These are phyloP conservation scores for Penicillium sumatraense DNA, from an alignment of 2,329 filamentous ascomycete species.

Conservation along the genomic window DNA sequence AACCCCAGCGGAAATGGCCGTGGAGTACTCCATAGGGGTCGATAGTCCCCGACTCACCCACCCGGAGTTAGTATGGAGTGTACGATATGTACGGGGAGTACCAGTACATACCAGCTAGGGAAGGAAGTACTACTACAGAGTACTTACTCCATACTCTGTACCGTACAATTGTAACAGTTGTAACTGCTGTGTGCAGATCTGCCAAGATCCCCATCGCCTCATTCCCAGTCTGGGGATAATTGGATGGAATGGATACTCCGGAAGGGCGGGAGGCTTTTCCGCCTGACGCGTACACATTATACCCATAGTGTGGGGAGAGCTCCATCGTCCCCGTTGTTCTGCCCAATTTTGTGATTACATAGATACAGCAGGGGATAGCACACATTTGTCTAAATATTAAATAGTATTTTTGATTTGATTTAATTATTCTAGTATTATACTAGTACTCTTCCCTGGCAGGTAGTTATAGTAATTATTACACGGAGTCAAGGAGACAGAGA, in stretches of 20 bases:
- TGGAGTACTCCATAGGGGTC: not conserved
- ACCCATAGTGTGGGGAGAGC: not conserved
- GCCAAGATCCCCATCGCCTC: conserved; percentile 1
- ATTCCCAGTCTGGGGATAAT: not conserved
- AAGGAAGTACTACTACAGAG: not conserved
- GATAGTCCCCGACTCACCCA: no score
- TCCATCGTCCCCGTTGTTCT: not conserved
- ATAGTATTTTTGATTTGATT: no score
- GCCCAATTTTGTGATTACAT: not conserved
- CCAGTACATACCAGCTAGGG: not conserved
- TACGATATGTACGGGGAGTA: no score
- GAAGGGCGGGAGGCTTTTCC: not conserved
- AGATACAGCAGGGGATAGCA: no score
- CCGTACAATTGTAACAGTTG: no score
- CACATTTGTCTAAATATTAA: no score
- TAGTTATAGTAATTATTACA: no score
- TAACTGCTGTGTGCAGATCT: no score
- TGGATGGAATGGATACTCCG: conserved; percentile 1
- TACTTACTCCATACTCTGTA: not conserved
- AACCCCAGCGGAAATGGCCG: not conserved
- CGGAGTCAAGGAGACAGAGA: no score
- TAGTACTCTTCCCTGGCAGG: no score
- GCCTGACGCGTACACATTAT: not conserved
- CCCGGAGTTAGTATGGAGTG: no score
- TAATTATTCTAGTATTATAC: no score